phyloP scores from a whole-genome alignment of 805 yeast species.

The Ogataea methylovora region DNA sequence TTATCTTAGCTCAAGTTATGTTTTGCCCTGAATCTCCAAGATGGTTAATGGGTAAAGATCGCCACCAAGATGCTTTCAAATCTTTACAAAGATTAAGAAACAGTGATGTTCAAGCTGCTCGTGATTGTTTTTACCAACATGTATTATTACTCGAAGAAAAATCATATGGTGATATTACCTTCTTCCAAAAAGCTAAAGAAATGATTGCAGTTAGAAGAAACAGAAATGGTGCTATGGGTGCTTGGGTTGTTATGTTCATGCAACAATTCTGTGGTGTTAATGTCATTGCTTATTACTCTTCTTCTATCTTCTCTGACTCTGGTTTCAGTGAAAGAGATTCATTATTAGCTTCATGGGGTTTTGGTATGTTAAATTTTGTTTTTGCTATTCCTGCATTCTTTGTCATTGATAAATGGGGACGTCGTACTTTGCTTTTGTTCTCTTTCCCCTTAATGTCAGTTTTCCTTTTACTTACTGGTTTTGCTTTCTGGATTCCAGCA shows the following conservation, averaged over 20 bases:
- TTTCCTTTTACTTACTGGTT: conserved; percentile 55
- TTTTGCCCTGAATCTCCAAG: conserved; percentile 72
- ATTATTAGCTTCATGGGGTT: conserved; percentile 77
- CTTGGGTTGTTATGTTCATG: conserved; percentile 81
- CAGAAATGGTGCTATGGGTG: conserved; percentile 74
- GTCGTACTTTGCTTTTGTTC: conserved; percentile 50
- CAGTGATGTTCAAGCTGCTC: conserved; percentile 52
- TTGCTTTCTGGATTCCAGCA: conserved; percentile 63
- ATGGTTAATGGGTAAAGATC: conserved; percentile 68
- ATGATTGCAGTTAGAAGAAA: conserved; percentile 70
- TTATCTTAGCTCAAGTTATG: conserved; percentile 53
- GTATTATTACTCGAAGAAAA: conserved; percentile 58
- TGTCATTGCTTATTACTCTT: conserved; percentile 80
- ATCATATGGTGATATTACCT: conserved; percentile 36
- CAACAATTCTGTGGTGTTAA: conserved; percentile 90
- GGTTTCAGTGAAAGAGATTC: conserved; percentile 58
- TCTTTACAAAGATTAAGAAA: conserved; percentile 43
- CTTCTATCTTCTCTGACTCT: conserved; percentile 64
- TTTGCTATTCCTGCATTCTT: conserved; percentile 80
- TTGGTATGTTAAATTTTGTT: conserved; percentile 71
- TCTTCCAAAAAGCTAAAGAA: conserved; percentile 40
- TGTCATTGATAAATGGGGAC: conserved; percentile 72
- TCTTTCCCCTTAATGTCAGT: conserved; percentile 62
- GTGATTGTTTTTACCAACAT: conserved; percentile 64
- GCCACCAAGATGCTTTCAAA: conserved; percentile 51